Conservation (phyloP, 306 rosid genomes). For the Abrus precatorius region DNA sequence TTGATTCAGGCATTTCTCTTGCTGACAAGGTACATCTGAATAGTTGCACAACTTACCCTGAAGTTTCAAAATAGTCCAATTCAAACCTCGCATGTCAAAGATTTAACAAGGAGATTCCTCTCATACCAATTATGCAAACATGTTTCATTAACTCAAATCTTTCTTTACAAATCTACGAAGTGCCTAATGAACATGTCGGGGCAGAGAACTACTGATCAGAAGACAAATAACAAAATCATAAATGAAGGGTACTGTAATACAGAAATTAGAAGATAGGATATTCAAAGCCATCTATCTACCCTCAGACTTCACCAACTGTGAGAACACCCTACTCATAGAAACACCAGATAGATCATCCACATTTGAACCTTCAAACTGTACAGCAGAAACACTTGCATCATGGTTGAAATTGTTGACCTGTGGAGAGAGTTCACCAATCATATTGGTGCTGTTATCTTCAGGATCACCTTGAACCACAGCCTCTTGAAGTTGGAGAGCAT, state of each 20-base stretch:
- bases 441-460: conserved; percentile 86
- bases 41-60: conserved; percentile 22
- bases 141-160: conserved; percentile 29
- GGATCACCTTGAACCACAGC: conserved; percentile 72
- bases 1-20: conserved; percentile 12
- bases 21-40: conserved; percentile 19
- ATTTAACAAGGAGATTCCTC: conserved; percentile 6
- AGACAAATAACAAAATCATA: conserved; percentile 40
- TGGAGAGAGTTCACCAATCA: conserved; percentile 87
- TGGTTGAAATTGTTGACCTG: conserved; percentile 71
- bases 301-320: conserved; percentile 88
- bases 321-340: conserved; percentile 91
- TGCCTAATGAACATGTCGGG: conserved; percentile 30
- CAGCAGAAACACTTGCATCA: conserved; percentile 56
- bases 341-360: conserved; percentile 86
- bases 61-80: conserved; percentile 19
- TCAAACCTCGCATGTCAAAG: conserved; percentile 23
- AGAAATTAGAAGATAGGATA: conserved; percentile 14
- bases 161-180: conserved; percentile 47
- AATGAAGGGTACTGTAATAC: conserved; percentile 35
- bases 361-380: conserved; percentile 54
- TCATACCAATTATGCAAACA: conserved; percentile 31
- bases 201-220: conserved; percentile 31
- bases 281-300: conserved; percentile 70
- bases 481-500: conserved; percentile 86